Percentiles rank a stretch among this genome's conserved stretches.
Conservation (phyloP, 805 yeast species). For the Cyberlindnera americana region DNA sequence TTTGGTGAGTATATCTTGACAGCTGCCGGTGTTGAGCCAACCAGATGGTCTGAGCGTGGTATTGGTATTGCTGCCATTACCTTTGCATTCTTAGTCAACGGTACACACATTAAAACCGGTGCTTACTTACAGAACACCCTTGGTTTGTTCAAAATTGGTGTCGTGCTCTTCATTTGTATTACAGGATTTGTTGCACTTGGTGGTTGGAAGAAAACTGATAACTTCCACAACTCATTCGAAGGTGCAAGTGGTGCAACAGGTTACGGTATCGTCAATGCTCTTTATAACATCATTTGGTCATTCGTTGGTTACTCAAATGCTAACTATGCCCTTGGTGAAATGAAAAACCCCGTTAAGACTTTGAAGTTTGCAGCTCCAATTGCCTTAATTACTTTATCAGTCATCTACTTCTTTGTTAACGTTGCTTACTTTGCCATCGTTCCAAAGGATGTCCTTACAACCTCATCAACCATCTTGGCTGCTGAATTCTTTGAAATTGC, state of each 20-base stretch:
- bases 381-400: constrained; percentile 56
- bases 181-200: constrained; percentile 85
- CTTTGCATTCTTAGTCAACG: constrained; percentile 63
- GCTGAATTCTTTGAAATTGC: constrained; percentile 72
- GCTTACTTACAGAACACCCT: constrained; percentile 59
- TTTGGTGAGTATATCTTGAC: constrained; percentile 74
- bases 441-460: constrained; percentile 54
- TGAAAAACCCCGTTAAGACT: constrained; percentile 66
- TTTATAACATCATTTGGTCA: constrained; percentile 83
- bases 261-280: constrained; percentile 69
- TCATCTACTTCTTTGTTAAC: constrained; percentile 72
- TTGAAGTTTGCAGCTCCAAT: constrained; percentile 72
- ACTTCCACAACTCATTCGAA: constrained; percentile 55
- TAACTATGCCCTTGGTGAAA: constrained; percentile 79
- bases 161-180: constrained; percentile 63
- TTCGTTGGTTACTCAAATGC: constrained; percentile 81
- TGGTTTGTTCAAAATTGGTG: constrained; percentile 71
- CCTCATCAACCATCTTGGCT: constrained; percentile 69
- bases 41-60: constrained; percentile 75
- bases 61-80: constrained; percentile 73
- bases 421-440: constrained; percentile 82
- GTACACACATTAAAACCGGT: constrained; percentile 60
- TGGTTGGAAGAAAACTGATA: constrained; percentile 62
- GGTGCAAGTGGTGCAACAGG: constrained; percentile 53
- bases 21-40: constrained; percentile 66